Evolutionary conservation across 495 filamentous ascomycete species (phyloP).

Genomic region (Pseudoneurospora amorphoporcata): DNA sequence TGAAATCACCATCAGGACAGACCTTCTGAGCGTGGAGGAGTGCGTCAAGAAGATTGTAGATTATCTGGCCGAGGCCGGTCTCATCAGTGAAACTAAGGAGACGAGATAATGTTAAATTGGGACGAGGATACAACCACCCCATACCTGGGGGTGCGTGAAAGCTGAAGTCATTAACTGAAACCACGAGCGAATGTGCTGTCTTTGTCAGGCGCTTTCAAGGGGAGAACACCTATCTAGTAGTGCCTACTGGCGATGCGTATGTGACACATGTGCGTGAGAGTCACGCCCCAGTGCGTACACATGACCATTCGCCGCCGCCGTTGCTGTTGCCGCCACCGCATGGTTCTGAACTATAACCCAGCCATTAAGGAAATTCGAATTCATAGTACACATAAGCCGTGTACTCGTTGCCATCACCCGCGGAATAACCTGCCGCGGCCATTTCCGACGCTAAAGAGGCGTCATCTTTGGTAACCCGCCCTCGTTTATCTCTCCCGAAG

Average conservation of each 20-base stretch:
- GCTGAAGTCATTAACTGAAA: not conserved
- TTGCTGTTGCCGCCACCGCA: not conserved
- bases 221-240: not conserved
- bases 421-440: slow-evolving; percentile 51
- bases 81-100: slow-evolving; percentile 28
- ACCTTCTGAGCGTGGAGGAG: slow-evolving; percentile 70
- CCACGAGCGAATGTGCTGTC: not conserved
- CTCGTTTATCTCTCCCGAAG: slow-evolving; percentile 89
- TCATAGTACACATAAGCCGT: slow-evolving; percentile 96
- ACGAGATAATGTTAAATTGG: slow-evolving; percentile 11
- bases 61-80: slow-evolving; percentile 53
- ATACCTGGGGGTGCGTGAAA: not conserved
- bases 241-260: not conserved
- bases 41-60: slow-evolving; percentile 72
- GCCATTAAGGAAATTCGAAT: slow-evolving; percentile 55
- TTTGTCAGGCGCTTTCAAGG: not conserved
- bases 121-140: not conserved
- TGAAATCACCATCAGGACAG: slow-evolving; percentile 75
- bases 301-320: not conserved
- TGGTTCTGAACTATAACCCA: not conserved
- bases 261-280: not conserved
- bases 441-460: slow-evolving; percentile 63
- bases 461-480: slow-evolving; percentile 81
- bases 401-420: slow-evolving; percentile 70
- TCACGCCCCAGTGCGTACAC: not conserved